phyloP scores from a whole-genome alignment of 495 filamentous ascomycete species.

The Penicillium cinerascens region DNA sequence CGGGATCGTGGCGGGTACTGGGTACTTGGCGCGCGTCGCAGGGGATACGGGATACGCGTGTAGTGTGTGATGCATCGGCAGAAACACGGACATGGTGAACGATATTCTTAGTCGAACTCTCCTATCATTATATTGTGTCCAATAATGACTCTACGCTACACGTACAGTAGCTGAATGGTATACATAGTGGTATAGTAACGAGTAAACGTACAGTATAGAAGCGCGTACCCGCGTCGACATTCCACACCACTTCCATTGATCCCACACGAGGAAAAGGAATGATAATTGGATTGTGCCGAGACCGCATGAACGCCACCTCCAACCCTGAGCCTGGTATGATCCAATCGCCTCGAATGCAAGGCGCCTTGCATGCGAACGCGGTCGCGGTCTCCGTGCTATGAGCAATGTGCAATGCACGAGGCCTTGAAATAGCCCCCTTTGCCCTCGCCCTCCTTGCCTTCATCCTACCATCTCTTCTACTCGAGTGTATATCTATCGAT shows the following conservation, averaged over 20 bases:
- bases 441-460: conserved; percentile 10
- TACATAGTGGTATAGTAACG: background rate
- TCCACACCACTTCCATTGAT: background rate
- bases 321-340: conserved; percentile 6
- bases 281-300: conserved; percentile 14
- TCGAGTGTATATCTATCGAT: conserved; percentile 9
- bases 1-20: background rate
- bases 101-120: background rate
- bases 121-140: background rate
- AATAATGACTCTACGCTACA: background rate
- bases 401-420: background rate
- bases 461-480: conserved; percentile 5
- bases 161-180: too few species aligned
- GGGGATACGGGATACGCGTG: conserved; percentile 10
- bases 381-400: background rate
- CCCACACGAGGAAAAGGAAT: background rate
- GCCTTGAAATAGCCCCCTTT: conserved; percentile 16
- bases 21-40: conserved; percentile 13
- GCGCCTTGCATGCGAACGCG: conserved; percentile 23
- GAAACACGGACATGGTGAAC: background rate
- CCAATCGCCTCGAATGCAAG: conserved; percentile 10
- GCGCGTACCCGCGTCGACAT: conserved; percentile 1
- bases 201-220: background rate
- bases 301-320: conserved; percentile 19
- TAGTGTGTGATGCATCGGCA: background rate